Conservation (phyloP, 1,284 basidiomycete species). For the Ceratobasidium sp. region DNA sequence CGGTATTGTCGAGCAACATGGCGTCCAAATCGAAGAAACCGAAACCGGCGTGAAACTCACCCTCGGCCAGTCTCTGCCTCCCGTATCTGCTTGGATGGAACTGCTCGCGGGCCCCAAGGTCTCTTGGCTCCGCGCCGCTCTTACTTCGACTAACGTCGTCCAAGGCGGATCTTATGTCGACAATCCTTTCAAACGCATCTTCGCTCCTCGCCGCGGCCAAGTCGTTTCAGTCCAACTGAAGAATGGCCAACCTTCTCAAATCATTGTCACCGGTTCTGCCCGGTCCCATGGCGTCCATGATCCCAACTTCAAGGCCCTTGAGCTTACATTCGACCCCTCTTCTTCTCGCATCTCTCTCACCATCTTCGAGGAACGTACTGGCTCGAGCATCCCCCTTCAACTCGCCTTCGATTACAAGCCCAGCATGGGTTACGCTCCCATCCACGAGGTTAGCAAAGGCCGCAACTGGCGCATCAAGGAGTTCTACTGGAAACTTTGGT, state of each 20-base stretch:
- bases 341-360: slow-evolving; percentile 72
- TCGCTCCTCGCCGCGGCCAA: slow-evolving; percentile 81
- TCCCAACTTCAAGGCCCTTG: slow-evolving; percentile 79
- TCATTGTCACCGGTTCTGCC: slow-evolving; percentile 75
- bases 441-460: slow-evolving; percentile 85
- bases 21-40: slow-evolving; percentile 58
- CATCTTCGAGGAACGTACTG: slow-evolving; percentile 83
- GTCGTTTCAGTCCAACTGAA: slow-evolving; percentile 58
- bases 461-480: slow-evolving; percentile 93
- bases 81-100: slow-evolving; percentile 78
- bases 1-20: slow-evolving; percentile 48
- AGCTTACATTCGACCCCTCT: slow-evolving; percentile 67
- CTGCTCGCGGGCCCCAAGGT: slow-evolving; percentile 79
- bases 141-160: slow-evolving; percentile 81
- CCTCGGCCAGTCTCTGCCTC: slow-evolving; percentile 64
- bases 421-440: slow-evolving; percentile 86
- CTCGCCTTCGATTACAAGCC: slow-evolving; percentile 89
- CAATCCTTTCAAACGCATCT: slow-evolving; percentile 87
- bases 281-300: slow-evolving; percentile 81
- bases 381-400: slow-evolving; percentile 76
- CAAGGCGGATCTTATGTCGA: slow-evolving; percentile 83
- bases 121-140: slow-evolving; percentile 85
- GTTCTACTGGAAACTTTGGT: slow-evolving; percentile 97
- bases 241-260: slow-evolving; percentile 59
- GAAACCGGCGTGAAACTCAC: slow-evolving; percentile 62